phyloP scores from a whole-genome alignment of 306 rosid genomes.

The Hippophae gyantsensis region DNA sequence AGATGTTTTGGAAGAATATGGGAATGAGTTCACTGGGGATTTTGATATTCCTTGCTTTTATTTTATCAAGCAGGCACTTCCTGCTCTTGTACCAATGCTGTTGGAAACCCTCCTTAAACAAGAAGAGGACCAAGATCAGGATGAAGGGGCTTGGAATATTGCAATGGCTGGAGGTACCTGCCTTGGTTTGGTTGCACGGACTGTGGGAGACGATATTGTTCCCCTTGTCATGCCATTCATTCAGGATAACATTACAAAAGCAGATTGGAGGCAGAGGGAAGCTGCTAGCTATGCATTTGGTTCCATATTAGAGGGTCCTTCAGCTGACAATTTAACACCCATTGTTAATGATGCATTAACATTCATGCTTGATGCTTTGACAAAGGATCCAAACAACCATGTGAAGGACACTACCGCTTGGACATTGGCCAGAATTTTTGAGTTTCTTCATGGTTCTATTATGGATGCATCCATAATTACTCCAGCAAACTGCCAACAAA shows the following conservation, averaged over 20 bases:
- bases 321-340: conserved; percentile 57
- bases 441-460: conserved; percentile 72
- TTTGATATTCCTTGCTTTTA: conserved; percentile 70
- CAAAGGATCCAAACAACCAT: conserved; percentile 69
- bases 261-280: conserved; percentile 94
- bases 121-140: conserved; percentile 94
- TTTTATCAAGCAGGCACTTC: conserved; percentile 89
- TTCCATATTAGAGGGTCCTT: conserved; percentile 88
- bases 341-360: conserved; percentile 63
- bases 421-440: conserved; percentile 90
- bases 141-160: conserved; percentile 95
- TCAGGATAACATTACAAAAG: conserved; percentile 73
- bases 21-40: conserved; percentile 52
- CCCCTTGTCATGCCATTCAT: conserved; percentile 81
- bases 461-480: conserved; percentile 65
- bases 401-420: conserved; percentile 95
- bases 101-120: conserved; percentile 88
- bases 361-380: conserved; percentile 72
- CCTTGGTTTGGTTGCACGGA: conserved; percentile 83
- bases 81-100: conserved; percentile 70
- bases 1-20: conserved; percentile 69
- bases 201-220: conserved; percentile 79
- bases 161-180: conserved; percentile 97
- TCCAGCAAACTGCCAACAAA: conserved; percentile 69
- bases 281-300: conserved; percentile 95